Evolutionary conservation across 2,329 filamentous ascomycete species (phyloP), one percentile per base, ranked within the genome.

Genomic region (Pseudogymnoascus sp.): DNA sequence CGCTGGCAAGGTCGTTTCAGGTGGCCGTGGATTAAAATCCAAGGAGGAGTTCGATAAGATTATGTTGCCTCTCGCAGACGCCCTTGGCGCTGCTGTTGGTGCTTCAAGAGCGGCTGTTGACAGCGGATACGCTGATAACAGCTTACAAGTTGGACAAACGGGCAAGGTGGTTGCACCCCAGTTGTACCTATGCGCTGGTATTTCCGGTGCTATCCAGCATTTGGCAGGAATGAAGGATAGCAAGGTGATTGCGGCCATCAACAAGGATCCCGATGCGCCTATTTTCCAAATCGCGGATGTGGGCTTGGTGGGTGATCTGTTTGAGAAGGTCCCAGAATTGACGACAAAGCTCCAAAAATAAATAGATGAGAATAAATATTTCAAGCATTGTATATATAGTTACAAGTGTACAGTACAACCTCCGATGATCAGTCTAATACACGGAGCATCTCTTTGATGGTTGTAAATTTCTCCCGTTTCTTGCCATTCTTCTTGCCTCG

Each of bases 171-270:
- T 99, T 63, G 95, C 95, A 57, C 95, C 95, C 65, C 88, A 99
- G 77, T 80, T 99, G 66, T 99, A 99, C 75, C 83, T 99, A 69
- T 96, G 92, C 62, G 93, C 93, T 11, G 95, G 95, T 73, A 97
- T 99, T 71, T 96, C 91, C 8, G 95, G 95, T 62, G 95, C 95
- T 21, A 99, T 99, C 70, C 95, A 99, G 79, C 95, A 99, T 81
- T 78, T 99, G 78, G 95, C 95, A 33, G 95, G 95, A 74, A 99
- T 99, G 95, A 99, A 99, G 84, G 95, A 99, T 75, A 97, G 92
- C 81, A 99, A 99, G 81, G 95, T 99, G 65, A 99, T 99, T 79
- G 95, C 93, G 21, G 91, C 91, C 13, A 97, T 99, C 74, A 99
- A 99, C 83, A 99, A 99, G 81, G 95, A 99, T 74, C 81, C 87